Percentiles rank a stretch among this genome's conserved stretches.
phyloP scores from a whole-genome alignment of 306 rosid genomes.

The Castanospermum australe region DNA sequence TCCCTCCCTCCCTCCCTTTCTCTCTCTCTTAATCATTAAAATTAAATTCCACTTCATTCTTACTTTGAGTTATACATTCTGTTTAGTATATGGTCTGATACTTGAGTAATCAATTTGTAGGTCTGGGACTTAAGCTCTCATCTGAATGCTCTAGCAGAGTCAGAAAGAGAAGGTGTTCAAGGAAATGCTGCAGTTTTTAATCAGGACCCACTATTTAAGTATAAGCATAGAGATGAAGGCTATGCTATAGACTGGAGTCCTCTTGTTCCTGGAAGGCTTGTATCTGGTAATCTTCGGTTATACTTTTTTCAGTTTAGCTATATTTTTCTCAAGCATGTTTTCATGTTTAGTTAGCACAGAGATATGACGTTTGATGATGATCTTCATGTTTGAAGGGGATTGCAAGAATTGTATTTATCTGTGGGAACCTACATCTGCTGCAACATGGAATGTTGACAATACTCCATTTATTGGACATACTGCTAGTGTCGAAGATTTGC shows the following conservation, averaged over 20 bases:
- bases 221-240: slow-evolving; percentile 85
- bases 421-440: slow-evolving; percentile 84
- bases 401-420: slow-evolving; percentile 69
- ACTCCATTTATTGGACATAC: slow-evolving; percentile 75
- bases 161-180: slow-evolving; percentile 63
- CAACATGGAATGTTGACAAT: slow-evolving; percentile 71
- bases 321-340: not conserved
- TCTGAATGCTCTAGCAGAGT: slow-evolving; percentile 75
- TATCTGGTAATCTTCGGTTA: slow-evolving; percentile 57
- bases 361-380: slow-evolving; percentile 15
- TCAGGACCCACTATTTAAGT: slow-evolving; percentile 67
- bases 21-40: not conserved
- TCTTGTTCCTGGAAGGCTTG: slow-evolving; percentile 71
- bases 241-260: slow-evolving; percentile 95
- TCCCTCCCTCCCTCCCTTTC: too few species aligned
- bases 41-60: not conserved
- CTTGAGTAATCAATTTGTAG: slow-evolving; percentile 40
- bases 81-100: slow-evolving; percentile 18
- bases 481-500: slow-evolving; percentile 92
- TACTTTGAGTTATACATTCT: not conserved
- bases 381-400: slow-evolving; percentile 64
- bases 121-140: slow-evolving; percentile 91
- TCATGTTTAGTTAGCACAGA: not conserved
- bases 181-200: slow-evolving; percentile 67
- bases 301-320: not conserved